Conservation (phyloP, 139 green algal genomes). For the Raphidocelis subcapitata region DNA sequence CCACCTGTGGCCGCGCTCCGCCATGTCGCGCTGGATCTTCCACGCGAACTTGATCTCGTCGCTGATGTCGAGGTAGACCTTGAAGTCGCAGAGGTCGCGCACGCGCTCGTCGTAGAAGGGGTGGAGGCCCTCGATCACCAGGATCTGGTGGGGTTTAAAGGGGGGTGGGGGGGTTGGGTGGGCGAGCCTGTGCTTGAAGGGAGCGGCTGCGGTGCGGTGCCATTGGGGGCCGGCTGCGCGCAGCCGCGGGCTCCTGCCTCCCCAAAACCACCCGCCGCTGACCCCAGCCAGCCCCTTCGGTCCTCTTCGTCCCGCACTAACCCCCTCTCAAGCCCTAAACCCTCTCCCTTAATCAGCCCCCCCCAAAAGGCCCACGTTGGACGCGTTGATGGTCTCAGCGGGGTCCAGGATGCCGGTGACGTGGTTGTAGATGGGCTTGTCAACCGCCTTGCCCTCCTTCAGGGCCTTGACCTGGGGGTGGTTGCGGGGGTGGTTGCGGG, state of each 20-base stretch:
- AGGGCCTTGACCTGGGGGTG: conserved; percentile 91
- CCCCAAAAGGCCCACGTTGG: conserved; percentile 61
- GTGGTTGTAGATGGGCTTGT: conserved; percentile 99
- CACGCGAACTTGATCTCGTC: conserved; percentile 99
- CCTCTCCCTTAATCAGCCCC: too few relatives aligned
- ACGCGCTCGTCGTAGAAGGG: conserved; percentile 98
- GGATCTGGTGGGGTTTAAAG: conserved; percentile 53
- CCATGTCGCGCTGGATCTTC: conserved; percentile 96
- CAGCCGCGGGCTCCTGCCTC: too few relatives aligned
- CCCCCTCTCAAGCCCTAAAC: too few relatives aligned
- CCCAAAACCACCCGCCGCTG: too few relatives aligned
- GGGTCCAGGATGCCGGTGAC: conserved; percentile 96
- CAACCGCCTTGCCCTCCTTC: conserved; percentile 95
- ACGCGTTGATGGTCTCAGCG: conserved; percentile 86
- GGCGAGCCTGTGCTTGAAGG: too few relatives aligned
- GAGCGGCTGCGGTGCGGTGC: too few relatives aligned
- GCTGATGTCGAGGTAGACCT: conserved; percentile 99
- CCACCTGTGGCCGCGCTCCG: conserved; percentile 98
- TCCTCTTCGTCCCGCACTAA: too few relatives aligned
- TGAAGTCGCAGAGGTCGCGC: conserved; percentile 96
- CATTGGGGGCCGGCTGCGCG: too few relatives aligned
- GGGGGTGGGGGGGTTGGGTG: too few relatives aligned
- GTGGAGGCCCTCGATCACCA: conserved; percentile 99
- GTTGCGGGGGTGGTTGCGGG: neutral
- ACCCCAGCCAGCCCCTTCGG: too few relatives aligned